Conservation (phyloP, 768 basidiomycete genomes). For the Panaeolus papilionaceus region DNA sequence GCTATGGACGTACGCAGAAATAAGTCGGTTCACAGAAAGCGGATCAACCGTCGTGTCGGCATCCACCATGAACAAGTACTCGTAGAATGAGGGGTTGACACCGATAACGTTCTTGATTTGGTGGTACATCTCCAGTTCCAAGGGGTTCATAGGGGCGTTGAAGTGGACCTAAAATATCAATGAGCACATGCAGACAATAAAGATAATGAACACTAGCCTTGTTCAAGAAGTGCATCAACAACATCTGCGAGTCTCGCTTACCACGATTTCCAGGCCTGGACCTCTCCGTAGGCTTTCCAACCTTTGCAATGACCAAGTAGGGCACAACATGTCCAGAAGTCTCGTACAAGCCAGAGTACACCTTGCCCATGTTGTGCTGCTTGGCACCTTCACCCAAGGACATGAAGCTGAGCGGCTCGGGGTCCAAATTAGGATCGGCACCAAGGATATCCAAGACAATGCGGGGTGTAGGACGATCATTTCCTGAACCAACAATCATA, state of each 20-base stretch:
- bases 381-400: slow-evolving; percentile 94
- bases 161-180: slow-evolving; percentile 80
- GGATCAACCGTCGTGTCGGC: slow-evolving; percentile 95
- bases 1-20: slow-evolving; percentile 79
- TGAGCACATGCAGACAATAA: background rate
- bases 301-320: slow-evolving; percentile 90
- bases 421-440: slow-evolving; percentile 90
- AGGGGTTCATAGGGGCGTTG: slow-evolving; percentile 93
- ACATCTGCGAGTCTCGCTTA: slow-evolving; percentile 97
- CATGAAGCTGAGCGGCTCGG: slow-evolving; percentile 93
- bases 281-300: slow-evolving; percentile 95
- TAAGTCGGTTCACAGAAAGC: slow-evolving; percentile 85
- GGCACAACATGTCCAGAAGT: slow-evolving; percentile 95
- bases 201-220: slow-evolving; percentile 57
- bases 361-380: slow-evolving; percentile 98
- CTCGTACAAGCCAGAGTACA: slow-evolving; percentile 96
- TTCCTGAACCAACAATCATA: slow-evolving; percentile 97
- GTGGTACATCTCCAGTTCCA: slow-evolving; percentile 98
- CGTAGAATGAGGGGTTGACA: slow-evolving; percentile 98
- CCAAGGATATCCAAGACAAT: slow-evolving; percentile 98
- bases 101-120: slow-evolving; percentile 99
- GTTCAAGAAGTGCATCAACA: slow-evolving; percentile 97
- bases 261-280: slow-evolving; percentile 95
- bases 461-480: slow-evolving; percentile 94
- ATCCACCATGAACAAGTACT: slow-evolving; percentile 92